Evolutionary conservation across 2,329 filamentous ascomycete species (phyloP).

Genomic region (Microdochium trichocladiopsis): DNA sequence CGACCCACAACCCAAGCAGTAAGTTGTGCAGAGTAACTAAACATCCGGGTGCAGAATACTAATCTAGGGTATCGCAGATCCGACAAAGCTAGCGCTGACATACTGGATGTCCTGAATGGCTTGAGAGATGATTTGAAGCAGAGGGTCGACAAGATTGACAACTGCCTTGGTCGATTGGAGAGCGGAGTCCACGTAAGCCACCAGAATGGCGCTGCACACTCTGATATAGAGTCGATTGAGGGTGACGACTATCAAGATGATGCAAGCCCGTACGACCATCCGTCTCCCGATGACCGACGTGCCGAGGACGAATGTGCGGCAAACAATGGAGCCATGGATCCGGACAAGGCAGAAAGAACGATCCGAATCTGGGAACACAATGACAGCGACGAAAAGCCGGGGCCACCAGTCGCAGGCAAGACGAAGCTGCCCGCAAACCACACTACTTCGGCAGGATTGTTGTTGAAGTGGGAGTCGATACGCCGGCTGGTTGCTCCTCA

Average conservation of each 20-base stretch:
- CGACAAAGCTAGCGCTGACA: conserved; percentile 54
- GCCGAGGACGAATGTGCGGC: background rate
- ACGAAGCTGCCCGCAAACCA: conserved; percentile 77
- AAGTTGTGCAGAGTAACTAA: no score
- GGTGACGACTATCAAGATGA: conserved; percentile 18
- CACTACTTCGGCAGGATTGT: conserved; percentile 79
- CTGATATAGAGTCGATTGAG: conserved; percentile 23
- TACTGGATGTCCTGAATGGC: conserved; percentile 44
- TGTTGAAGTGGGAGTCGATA: conserved; percentile 69
- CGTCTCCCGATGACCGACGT: background rate
- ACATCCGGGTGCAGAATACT: no score
- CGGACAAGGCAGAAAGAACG: conserved; percentile 22
- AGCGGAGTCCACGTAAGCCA: conserved; percentile 16
- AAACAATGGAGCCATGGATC: conserved; percentile 9
- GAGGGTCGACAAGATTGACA: conserved; percentile 26
- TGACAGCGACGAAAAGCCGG: conserved; percentile 42
- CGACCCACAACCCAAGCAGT: conserved; percentile 89
- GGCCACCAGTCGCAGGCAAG: conserved; percentile 48
- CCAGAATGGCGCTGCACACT: conserved; percentile 10
- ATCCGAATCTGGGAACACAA: conserved; percentile 31
- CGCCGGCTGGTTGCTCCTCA: conserved; percentile 50
- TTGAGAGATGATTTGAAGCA: conserved; percentile 26
- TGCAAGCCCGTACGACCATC: background rate
- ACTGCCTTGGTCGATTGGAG: conserved; percentile 31
- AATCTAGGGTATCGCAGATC: no score